phyloP scores from a whole-genome alignment of 768 basidiomycete genomes.

The Serendipita vermifera region DNA sequence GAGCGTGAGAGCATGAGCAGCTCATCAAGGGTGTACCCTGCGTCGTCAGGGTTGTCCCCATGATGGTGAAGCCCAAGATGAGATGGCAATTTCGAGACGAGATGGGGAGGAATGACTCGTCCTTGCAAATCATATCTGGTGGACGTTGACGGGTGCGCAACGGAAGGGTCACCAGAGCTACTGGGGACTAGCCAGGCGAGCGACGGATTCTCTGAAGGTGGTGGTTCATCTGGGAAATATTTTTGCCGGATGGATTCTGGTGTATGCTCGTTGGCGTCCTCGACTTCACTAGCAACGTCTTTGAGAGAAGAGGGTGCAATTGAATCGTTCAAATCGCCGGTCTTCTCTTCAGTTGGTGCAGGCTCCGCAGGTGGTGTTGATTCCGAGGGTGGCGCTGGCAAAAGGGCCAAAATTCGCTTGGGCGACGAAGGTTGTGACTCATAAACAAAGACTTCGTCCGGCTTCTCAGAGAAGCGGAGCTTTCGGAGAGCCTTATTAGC shows the following conservation, averaged over 20 bases:
- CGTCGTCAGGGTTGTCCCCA: constrained; percentile 54
- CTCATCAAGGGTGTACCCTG: constrained; percentile 83
- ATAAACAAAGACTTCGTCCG: constrained; percentile 69
- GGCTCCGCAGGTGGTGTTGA: no score
- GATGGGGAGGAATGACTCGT: constrained; percentile 41
- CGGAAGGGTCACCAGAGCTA: constrained; percentile 21
- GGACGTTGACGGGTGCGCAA: constrained; percentile 24
- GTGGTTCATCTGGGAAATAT: constrained; percentile 54
- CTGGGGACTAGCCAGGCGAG: constrained; percentile 64
- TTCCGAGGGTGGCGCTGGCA: constrained; percentile 41
- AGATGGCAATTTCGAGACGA: constrained; percentile 53
- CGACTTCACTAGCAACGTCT: no score
- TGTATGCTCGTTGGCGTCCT: constrained; percentile 32
- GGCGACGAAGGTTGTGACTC: constrained; percentile 73
- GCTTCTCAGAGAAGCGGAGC: constrained; percentile 63
- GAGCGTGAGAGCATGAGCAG: constrained; percentile 68
- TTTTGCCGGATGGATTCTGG: constrained; percentile 72
- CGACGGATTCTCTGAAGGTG: constrained; percentile 52
- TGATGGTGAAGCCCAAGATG: constrained; percentile 88
- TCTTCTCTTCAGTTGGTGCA: no score
- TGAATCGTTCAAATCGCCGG: no score
- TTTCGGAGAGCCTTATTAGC: constrained; percentile 24
- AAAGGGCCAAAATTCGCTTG: constrained; percentile 37
- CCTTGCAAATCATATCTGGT: constrained; percentile 68
- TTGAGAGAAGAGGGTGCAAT: no score